phyloP scores from a whole-genome alignment of 441 rosid species.

The Brassica hybrid region DNA sequence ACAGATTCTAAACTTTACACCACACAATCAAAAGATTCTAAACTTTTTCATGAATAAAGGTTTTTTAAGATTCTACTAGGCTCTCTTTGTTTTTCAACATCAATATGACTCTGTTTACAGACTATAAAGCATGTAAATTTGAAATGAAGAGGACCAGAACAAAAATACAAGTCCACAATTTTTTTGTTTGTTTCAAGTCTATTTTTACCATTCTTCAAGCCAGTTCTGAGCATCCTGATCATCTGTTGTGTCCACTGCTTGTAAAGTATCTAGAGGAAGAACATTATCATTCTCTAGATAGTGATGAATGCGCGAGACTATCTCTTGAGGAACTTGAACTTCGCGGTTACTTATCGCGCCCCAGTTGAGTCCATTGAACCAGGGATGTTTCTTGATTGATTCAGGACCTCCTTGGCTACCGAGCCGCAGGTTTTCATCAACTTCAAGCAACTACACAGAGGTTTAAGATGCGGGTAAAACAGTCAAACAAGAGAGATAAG shows the following conservation, averaged over 20 bases:
- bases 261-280: conserved; percentile 44
- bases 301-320: conserved; percentile 59
- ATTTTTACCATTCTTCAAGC: conserved; percentile 81
- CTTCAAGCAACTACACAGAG: conserved; percentile 72
- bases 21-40: conserved; percentile 25
- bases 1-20: conserved; percentile 41
- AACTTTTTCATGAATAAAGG: conserved; percentile 33
- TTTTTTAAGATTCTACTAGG: conserved; percentile 33
- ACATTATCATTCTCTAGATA: conserved; percentile 50
- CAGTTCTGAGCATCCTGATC: conserved; percentile 66
- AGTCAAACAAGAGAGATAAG: conserved; percentile 5
- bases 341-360: conserved; percentile 53
- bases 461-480: conserved; percentile 20
- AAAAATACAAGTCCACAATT: conserved; percentile 1
- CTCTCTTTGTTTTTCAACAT: conserved; percentile 30
- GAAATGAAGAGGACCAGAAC: not conserved
- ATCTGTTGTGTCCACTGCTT: conserved; percentile 53
- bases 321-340: conserved; percentile 66
- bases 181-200: conserved; percentile 27
- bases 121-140: conserved; percentile 4
- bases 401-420: conserved; percentile 64
- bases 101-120: conserved; percentile 30
- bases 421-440: conserved; percentile 68
- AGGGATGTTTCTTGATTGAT: conserved; percentile 73
- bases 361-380: conserved; percentile 80